Conservation (phyloP, 1,284 basidiomycete genomes). For the Wallemia ichthyophaga region DNA sequence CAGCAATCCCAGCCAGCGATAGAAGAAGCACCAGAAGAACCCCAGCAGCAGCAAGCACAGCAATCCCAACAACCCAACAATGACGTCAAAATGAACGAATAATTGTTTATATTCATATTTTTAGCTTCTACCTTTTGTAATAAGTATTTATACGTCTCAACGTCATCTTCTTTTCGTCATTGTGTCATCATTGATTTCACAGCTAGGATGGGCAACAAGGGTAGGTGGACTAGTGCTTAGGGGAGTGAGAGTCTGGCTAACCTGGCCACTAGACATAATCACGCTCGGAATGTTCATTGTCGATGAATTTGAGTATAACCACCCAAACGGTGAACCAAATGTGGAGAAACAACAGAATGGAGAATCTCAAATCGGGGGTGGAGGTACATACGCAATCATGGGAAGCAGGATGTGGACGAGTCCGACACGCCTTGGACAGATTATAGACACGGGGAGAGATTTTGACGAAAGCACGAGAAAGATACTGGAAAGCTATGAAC, state of each 20-base stretch:
- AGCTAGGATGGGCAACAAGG: no score
- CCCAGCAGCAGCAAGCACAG: neutral
- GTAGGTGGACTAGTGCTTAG: no score
- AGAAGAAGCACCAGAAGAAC: no score
- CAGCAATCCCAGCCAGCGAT: no score
- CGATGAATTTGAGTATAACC: neutral
- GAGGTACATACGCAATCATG: neutral
- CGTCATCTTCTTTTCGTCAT: neutral
- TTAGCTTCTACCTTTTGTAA: neutral
- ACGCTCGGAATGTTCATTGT: neutral
- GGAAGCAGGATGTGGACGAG: neutral
- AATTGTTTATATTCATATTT: neutral
- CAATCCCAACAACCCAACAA: neutral
- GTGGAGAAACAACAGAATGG: neutral
- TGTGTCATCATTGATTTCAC: neutral
- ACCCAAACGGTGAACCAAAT: neutral
- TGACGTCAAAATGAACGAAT: neutral
- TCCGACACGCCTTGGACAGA: neutral
- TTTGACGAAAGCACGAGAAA: neutral
- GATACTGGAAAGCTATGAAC: neutral
- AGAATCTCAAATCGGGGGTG: neutral
- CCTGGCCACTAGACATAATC: neutral
- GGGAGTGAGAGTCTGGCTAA: no score
- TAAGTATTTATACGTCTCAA: neutral
- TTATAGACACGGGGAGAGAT: neutral